These are phyloP conservation scores for Ceratocystis cacaofunesta DNA, from an alignment of 2,329 filamentous ascomycete species.

Conservation along the genomic window DNA sequence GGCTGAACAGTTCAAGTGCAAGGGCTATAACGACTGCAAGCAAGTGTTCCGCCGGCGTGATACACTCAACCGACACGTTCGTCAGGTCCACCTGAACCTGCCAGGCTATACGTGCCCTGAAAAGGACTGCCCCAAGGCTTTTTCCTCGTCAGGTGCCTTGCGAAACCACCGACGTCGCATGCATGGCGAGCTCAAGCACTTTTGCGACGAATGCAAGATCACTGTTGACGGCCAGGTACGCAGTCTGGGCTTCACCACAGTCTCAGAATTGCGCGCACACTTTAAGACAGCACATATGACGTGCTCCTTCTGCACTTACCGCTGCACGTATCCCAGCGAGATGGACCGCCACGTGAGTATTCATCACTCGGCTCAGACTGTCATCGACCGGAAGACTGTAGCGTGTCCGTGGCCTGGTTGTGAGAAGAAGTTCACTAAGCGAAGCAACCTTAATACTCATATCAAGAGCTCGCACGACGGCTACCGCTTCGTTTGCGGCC, in stretches of 20 bases:
- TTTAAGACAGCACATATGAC: slow-evolving; percentile 56
- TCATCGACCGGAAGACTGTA: slow-evolving; percentile 50
- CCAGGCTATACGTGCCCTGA: slow-evolving; percentile 58
- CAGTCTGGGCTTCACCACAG: slow-evolving; percentile 53
- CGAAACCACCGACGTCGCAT: slow-evolving; percentile 54
- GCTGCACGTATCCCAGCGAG: slow-evolving; percentile 50
- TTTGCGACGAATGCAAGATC: slow-evolving; percentile 56
- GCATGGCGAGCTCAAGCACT: slow-evolving; percentile 57
- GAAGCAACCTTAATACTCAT: slow-evolving; percentile 70
- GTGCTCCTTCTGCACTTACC: slow-evolving; percentile 60
- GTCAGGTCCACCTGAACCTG: slow-evolving; percentile 56
- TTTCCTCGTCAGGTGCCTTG: slow-evolving; percentile 57
- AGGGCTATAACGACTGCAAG: slow-evolving; percentile 52
- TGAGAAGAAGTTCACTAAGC: slow-evolving; percentile 62
- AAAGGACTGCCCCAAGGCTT: slow-evolving; percentile 47
- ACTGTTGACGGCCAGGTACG: slow-evolving; percentile 27
- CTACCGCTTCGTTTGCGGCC: slow-evolving; percentile 63
- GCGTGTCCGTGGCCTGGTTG: slow-evolving; percentile 55
- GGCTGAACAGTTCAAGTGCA: slow-evolving; percentile 60
- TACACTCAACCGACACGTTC: slow-evolving; percentile 70
- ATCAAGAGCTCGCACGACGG: slow-evolving; percentile 64
- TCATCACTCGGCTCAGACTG: slow-evolving; percentile 48
- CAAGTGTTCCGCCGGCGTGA: slow-evolving; percentile 77
- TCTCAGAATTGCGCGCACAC: slow-evolving; percentile 57
- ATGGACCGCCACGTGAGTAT: slow-evolving; percentile 67